Conservation (phyloP, 2,329 filamentous ascomycete species). For the Oidium heveae region DNA sequence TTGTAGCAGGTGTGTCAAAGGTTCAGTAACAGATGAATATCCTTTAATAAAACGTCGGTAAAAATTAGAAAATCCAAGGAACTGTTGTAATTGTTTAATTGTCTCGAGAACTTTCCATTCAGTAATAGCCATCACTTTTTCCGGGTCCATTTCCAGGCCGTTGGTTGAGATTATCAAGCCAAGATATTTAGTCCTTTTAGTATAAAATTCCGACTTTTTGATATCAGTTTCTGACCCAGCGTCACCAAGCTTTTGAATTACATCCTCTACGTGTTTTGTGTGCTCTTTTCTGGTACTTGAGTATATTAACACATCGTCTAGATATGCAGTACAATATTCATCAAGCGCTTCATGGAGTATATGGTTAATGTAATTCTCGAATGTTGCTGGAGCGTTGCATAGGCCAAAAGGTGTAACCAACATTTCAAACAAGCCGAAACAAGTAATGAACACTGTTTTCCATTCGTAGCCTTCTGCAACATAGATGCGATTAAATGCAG, state of each 20-base stretch:
- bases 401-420: not conserved
- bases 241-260: not conserved
- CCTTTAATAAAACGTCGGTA: not conserved
- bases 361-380: conserved; percentile 1
- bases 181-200: not conserved
- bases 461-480: not conserved
- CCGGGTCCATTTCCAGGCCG: not conserved
- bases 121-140: not conserved
- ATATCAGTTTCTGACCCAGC: not conserved
- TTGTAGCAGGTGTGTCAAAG: not conserved
- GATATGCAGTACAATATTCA: not conserved
- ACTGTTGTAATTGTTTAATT: not conserved
- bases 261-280: not conserved
- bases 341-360: not conserved
- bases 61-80: not conserved
- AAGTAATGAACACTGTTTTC: not conserved
- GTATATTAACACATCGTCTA: conserved; percentile 2
- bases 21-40: not conserved
- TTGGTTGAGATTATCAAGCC: not conserved
- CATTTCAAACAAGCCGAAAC: not conserved
- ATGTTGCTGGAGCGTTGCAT: not conserved
- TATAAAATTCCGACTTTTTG: conserved; percentile 1
- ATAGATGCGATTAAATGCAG: not conserved
- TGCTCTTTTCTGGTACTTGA: not conserved
- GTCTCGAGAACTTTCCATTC: not conserved